Percentiles rank a stretch among this genome's conserved stretches.
These are phyloP conservation scores for Leccinum olivaceoglutinosum DNA, from an alignment of 1,284 basidiomycete species.

Conservation along the genomic window DNA sequence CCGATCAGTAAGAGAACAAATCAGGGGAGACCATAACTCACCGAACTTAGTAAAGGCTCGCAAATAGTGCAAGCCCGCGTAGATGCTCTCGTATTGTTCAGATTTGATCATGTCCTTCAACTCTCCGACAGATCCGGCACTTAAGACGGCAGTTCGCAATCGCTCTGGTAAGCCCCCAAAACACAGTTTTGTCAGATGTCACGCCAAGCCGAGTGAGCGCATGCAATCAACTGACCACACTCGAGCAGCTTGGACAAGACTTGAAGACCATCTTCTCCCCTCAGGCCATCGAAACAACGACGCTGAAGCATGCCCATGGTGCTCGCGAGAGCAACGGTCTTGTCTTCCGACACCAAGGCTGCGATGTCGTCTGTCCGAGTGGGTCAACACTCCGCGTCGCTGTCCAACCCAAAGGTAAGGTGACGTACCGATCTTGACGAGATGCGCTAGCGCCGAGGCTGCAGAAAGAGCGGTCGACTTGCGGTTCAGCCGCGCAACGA, in stretches of 20 bases:
- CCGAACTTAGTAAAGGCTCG: slow-evolving; percentile 15
- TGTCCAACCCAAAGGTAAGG: neutral
- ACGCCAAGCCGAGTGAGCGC: neutral
- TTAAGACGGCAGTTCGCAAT: slow-evolving; percentile 15
- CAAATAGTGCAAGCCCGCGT: slow-evolving; percentile 24
- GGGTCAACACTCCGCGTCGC: neutral
- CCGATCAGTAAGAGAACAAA: neutral
- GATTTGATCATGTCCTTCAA: slow-evolving; percentile 16
- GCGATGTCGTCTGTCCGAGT: slow-evolving; percentile 17
- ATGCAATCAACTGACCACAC: slow-evolving; percentile 14
- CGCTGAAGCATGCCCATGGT: slow-evolving; percentile 22
- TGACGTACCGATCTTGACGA: slow-evolving; percentile 19
- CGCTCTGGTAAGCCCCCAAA: slow-evolving; percentile 5
- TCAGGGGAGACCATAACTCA: slow-evolving; percentile 3
- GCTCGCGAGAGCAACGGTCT: neutral
- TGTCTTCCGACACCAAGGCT: slow-evolving; percentile 7
- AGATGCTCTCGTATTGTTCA: slow-evolving; percentile 2
- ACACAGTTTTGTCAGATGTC: neutral
- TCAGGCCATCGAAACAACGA: slow-evolving; percentile 25
- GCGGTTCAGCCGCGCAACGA: slow-evolving; percentile 15
- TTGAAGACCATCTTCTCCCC: slow-evolving; percentile 24
- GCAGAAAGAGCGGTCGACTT: slow-evolving; percentile 20
- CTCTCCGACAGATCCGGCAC: slow-evolving; percentile 9
- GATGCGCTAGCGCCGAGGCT: slow-evolving; percentile 16
- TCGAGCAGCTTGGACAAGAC: slow-evolving; percentile 17